Percentiles rank a stretch among this genome's conserved stretches.
Evolutionary conservation across 495 filamentous ascomycete species (phyloP).

Genomic region (Letharia columbiana): DNA sequence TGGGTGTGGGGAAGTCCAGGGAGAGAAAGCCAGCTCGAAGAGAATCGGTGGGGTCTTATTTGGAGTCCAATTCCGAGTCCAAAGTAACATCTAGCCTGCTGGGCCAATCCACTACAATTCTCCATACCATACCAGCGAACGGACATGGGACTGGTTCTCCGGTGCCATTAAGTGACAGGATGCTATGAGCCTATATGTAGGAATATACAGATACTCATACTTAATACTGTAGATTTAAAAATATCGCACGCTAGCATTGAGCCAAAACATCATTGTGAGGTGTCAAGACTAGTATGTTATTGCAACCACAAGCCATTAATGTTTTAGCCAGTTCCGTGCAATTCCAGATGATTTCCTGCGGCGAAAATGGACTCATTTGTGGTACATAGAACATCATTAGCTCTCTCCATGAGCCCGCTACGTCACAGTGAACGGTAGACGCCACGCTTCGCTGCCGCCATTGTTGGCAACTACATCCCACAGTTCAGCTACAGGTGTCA

Average conservation of each 20-base stretch:
- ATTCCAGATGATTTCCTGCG: neutral
- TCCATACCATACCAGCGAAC: neutral
- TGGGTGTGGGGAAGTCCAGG: slow-evolving; percentile 51
- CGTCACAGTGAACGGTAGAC: too few relatives aligned
- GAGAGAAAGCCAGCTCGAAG: neutral
- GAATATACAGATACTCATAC: neutral
- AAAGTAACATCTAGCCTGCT: neutral
- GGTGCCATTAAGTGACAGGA: slow-evolving; percentile 9
- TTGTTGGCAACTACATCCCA: neutral
- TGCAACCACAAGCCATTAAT: neutral
- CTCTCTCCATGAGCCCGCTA: neutral
- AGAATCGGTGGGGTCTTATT: neutral
- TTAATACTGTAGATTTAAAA: neutral
- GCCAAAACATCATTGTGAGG: neutral
- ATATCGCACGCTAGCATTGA: neutral
- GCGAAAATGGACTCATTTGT: neutral
- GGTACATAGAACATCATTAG: neutral
- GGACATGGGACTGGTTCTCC: neutral
- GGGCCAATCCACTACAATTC: neutral
- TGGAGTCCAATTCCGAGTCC: neutral
- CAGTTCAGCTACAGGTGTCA: slow-evolving; percentile 6
- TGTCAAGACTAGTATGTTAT: neutral
- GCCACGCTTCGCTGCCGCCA: neutral
- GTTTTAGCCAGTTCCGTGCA: neutral
- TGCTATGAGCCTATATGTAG: neutral